A percentile compares a stretch with the other conserved stretches of the same genome.
phyloP scores from a whole-genome alignment of 306 rosid genomes.

The Canavalia ensiformis region DNA sequence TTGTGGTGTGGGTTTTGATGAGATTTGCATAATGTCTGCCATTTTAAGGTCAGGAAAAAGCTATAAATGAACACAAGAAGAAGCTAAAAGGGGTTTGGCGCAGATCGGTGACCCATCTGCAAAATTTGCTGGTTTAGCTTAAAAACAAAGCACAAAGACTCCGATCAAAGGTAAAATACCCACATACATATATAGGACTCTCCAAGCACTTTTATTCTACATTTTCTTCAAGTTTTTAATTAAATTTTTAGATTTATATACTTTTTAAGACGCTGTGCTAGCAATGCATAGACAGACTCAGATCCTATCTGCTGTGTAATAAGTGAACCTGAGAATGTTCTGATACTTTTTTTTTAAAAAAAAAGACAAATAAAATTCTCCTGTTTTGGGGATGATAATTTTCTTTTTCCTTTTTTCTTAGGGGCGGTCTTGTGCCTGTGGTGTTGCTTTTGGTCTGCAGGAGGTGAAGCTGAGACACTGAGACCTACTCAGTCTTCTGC shows the following conservation, averaged over 20 bases:
- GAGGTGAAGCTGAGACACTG: slow-evolving; percentile 47
- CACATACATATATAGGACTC: not conserved
- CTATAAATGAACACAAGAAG: slow-evolving; percentile 31
- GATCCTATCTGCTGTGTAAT: slow-evolving; percentile 52
- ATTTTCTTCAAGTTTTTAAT: slow-evolving; percentile 34
- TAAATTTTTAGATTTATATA: not conserved
- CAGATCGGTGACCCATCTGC: slow-evolving; percentile 49
- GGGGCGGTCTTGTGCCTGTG: not conserved
- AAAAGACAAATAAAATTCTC: not conserved
- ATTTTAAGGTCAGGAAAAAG: slow-evolving; percentile 30
- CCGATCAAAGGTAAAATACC: slow-evolving; percentile 38
- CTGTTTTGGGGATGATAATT: slow-evolving; percentile 14
- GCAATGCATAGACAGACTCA: slow-evolving; percentile 54
- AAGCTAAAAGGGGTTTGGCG: slow-evolving; percentile 39
- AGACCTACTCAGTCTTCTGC: slow-evolving; percentile 57
- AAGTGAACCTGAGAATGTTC: slow-evolving; percentile 51
- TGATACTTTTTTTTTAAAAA: not conserved
- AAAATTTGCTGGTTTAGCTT: slow-evolving; percentile 50
- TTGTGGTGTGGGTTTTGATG: slow-evolving; percentile 11
- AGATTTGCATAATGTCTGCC: slow-evolving; percentile 45
- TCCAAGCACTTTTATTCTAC: slow-evolving; percentile 28
- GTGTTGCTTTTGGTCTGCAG: slow-evolving; percentile 56
- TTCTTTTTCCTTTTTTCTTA: not conserved
- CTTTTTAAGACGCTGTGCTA: slow-evolving; percentile 27
- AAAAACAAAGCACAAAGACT: slow-evolving; percentile 51